Evolutionary conservation across 371 early-diverging fungal species (phyloP).

Genomic region (Basidiobolus meristosporus): DNA sequence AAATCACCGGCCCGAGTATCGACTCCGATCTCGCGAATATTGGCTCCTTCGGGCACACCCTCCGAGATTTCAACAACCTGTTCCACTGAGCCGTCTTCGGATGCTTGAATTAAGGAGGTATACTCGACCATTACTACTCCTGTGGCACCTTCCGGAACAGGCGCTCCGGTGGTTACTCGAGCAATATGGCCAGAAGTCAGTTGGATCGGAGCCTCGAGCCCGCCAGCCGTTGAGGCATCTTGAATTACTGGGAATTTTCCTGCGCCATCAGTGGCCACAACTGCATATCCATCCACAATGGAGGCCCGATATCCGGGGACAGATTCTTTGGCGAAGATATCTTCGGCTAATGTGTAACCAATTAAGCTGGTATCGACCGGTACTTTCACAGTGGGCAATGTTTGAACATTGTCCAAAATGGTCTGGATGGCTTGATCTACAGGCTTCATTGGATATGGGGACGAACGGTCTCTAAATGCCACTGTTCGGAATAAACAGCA

Average conservation of each 20-base stretch:
- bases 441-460: slow-evolving; percentile 62
- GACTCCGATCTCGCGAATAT: slow-evolving; percentile 63
- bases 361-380: slow-evolving; percentile 22
- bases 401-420: slow-evolving; percentile 18
- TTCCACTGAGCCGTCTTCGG: slow-evolving; percentile 36
- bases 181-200: slow-evolving; percentile 36
- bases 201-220: background rate
- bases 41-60: slow-evolving; percentile 13
- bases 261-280: slow-evolving; percentile 58
- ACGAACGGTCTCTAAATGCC: slow-evolving; percentile 38
- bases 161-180: slow-evolving; percentile 77
- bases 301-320: slow-evolving; percentile 79
- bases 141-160: slow-evolving; percentile 57
- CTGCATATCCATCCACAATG: slow-evolving; percentile 86
- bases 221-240: slow-evolving; percentile 22
- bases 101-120: slow-evolving; percentile 36
- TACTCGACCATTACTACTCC: slow-evolving; percentile 91
- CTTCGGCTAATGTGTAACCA: slow-evolving; percentile 55
- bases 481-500: slow-evolving; percentile 17
- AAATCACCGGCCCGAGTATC: slow-evolving; percentile 41
- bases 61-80: slow-evolving; percentile 27
- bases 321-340: slow-evolving; percentile 43
- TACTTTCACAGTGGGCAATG: slow-evolving; percentile 11
- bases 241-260: slow-evolving; percentile 53
- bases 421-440: slow-evolving; percentile 41